Evolutionary conservation across 139 green algal genomes (phyloP), one percentile per base, ranked within the genome.

Genomic region (Chlorella sp.): DNA sequence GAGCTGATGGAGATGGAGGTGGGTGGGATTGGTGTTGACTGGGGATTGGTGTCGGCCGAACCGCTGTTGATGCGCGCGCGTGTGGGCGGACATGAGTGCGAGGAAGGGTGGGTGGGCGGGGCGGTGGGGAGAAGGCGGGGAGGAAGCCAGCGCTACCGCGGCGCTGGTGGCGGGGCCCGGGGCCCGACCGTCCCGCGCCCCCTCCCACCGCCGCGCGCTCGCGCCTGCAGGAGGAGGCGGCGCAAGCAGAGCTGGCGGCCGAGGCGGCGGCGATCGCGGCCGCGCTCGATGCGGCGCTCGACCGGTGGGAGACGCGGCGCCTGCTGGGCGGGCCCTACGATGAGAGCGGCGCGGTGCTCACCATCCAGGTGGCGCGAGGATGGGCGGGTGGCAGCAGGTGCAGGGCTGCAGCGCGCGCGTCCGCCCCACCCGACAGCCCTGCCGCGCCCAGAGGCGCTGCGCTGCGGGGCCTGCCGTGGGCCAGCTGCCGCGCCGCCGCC

Each of bases 321-420:
- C 84, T 97, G 80, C 84, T 97, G 43, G 73, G 74, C 1, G 93
- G 93, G 0, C 79, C 81, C 1, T 95, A 93, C 36, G 87, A 91
- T 55, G 76, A 77, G 2, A 40, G 72, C 1, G 69, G 69, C 15
- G 69, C 69, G 5, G 38, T 69, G 58, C 56, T 82, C 8, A 75
- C 59, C 11, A 81, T 85, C 15, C 76, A 83, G 79, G 79, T 81
- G 40, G 5, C 5, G 63, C n/a, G 41, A 1, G 46, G 15, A 55
- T 55, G 46, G 46, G n/a, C n/a, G n/a, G n/a, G n/a, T n/a, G n/a
- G n/a, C n/a, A n/a, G n/a, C n/a, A n/a, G n/a, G 15, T 55, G 46
- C 46, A 55, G 46, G 46, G 15, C 60, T 27, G 29, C 60, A 35
- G 29, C 60, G 60, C 27, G 29, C 27, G 29, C 60, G 31, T 67